phyloP scores from a whole-genome alignment of 192 early-diverging fungal species.

The Phlyctochytrium arcticum region DNA sequence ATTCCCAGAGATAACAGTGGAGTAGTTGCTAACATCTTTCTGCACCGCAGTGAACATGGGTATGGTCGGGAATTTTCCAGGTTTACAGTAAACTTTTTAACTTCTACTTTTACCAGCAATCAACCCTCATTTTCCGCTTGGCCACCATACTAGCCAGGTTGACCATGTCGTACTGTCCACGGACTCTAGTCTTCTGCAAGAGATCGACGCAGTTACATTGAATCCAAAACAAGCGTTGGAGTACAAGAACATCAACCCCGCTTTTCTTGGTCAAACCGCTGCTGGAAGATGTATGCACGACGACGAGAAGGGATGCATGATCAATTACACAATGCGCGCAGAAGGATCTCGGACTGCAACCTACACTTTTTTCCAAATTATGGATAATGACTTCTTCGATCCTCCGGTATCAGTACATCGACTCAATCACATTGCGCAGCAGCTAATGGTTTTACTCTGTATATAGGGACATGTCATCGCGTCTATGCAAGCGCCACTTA shows the following conservation, averaged over 20 bases:
- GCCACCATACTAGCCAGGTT: neutral
- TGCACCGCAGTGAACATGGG: neutral
- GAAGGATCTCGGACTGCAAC: neutral
- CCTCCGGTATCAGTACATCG: slow-evolving; percentile 18
- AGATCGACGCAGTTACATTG: slow-evolving; percentile 31
- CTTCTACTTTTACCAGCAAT: too few species aligned
- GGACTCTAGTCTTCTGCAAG: slow-evolving; percentile 16
- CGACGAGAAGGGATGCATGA: neutral
- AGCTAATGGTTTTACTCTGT: neutral
- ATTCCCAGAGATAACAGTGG: too few species aligned
- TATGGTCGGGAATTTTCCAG: neutral
- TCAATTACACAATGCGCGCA: slow-evolving; percentile 22
- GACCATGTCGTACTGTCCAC: slow-evolving; percentile 11
- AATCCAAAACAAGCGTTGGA: slow-evolving; percentile 20
- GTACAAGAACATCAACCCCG: slow-evolving; percentile 24
- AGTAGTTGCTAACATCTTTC: neutral
- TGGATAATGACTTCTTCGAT: slow-evolving; percentile 7
- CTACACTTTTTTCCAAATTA: slow-evolving; percentile 16
- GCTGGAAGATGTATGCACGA: neutral
- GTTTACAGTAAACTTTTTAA: too few species aligned
- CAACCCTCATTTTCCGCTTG: slow-evolving; percentile 22
- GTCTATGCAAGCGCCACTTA: slow-evolving; percentile 1
- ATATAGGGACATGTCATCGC: slow-evolving; percentile 16
- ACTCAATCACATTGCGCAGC: neutral
- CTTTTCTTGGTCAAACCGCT: slow-evolving; percentile 11